phyloP scores from a whole-genome alignment of 306 rosid genomes.

The Vigna radiata region DNA sequence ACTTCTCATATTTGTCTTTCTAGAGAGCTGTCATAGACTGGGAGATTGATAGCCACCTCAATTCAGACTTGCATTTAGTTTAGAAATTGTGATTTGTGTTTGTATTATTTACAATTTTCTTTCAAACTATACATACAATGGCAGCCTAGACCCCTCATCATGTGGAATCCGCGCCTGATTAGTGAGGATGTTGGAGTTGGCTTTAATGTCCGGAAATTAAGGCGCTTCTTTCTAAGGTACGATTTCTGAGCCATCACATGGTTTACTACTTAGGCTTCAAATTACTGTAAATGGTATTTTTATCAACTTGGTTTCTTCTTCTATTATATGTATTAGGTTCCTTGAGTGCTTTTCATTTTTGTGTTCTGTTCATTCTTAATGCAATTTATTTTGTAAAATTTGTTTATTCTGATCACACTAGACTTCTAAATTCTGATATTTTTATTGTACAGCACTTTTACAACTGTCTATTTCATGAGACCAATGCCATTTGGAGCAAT shows the following conservation, averaged over 20 bases:
- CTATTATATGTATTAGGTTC: slow-evolving; percentile 29
- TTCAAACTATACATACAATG: slow-evolving; percentile 38
- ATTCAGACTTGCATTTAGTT: slow-evolving; percentile 24
- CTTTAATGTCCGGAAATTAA: slow-evolving; percentile 76
- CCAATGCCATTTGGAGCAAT: slow-evolving; percentile 92
- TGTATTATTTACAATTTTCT: slow-evolving; percentile 5
- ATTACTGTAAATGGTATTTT: slow-evolving; percentile 1
- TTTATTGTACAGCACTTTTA: slow-evolving; percentile 72
- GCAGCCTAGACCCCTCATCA: slow-evolving; percentile 93
- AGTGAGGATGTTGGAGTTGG: slow-evolving; percentile 99
- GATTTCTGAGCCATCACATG: slow-evolving; percentile 32
- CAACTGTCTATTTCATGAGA: slow-evolving; percentile 86
- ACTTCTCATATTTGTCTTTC: slow-evolving; percentile 28
- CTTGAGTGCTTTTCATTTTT: slow-evolving; percentile 13
- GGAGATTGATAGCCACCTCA: slow-evolving; percentile 1
- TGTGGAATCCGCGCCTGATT: slow-evolving; percentile 97
- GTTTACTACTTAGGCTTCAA: slow-evolving; percentile 36
- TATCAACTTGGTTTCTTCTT: slow-evolving; percentile 20
- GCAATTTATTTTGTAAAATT: slow-evolving; percentile 23
- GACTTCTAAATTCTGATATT: slow-evolving; percentile 33
- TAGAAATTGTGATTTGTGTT: slow-evolving; percentile 22
- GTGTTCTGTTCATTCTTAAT: slow-evolving; percentile 4
- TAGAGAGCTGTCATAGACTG: slow-evolving; percentile 14
- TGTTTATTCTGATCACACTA: slow-evolving; percentile 39
- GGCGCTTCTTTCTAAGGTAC: slow-evolving; percentile 87